Conservation (phyloP, 2,329 filamentous ascomycete genomes). For the Ophiocordyceps camponoti-rufipedis region DNA sequence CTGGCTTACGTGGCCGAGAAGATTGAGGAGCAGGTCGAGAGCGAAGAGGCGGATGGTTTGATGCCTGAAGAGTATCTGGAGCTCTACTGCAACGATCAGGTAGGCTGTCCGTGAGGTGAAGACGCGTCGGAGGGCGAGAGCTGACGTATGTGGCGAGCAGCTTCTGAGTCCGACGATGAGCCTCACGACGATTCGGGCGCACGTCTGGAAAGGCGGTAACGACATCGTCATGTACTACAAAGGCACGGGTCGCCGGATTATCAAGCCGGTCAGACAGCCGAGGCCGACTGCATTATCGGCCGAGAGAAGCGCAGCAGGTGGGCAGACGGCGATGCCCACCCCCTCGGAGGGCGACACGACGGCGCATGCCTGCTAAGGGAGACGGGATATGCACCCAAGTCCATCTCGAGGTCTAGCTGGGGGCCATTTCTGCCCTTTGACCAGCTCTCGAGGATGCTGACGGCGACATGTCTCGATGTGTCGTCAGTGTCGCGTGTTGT, state of each 20-base stretch:
- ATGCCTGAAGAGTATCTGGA: constrained; percentile 88
- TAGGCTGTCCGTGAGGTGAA: too few species aligned
- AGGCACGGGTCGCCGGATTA: constrained; percentile 64
- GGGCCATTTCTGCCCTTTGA: too few species aligned
- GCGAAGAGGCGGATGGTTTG: constrained; percentile 39
- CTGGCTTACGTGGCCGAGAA: constrained; percentile 80
- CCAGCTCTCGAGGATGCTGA: too few species aligned
- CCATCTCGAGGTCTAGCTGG: too few species aligned
- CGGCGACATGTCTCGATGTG: too few species aligned
- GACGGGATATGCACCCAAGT: too few species aligned
- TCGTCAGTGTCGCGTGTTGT: too few species aligned
- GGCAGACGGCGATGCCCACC: constrained; percentile 4
- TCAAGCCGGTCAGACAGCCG: constrained; percentile 10
- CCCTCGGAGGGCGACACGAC: constrained; percentile 4
- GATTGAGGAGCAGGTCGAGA: constrained; percentile 54
- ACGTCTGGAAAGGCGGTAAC: constrained; percentile 88
- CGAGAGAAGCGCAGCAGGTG: constrained; percentile 6
- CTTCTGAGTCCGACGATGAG: constrained; percentile 70
- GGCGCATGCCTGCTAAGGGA: constrained; percentile 1
- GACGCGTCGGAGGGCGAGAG: neutral
- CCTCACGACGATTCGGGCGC: constrained; percentile 77
- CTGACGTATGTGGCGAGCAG: constrained; percentile 13
- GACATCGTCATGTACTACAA: constrained; percentile 88
- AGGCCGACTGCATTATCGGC: constrained; percentile 4
- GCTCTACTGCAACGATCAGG: constrained; percentile 84